Conservation (phyloP, 192 early-diverging fungal genomes). For the Backusella mclennaniae region DNA sequence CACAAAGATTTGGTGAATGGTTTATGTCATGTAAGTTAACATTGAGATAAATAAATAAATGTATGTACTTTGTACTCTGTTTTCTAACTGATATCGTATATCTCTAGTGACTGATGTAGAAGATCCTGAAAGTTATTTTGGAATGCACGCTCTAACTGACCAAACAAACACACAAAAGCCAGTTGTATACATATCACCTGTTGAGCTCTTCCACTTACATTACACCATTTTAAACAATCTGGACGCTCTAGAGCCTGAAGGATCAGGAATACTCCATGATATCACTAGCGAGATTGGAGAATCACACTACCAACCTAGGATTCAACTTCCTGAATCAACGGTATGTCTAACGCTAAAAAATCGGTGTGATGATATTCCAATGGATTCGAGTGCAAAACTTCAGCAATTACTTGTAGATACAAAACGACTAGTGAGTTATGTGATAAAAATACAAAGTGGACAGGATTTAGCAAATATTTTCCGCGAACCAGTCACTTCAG, state of each 20-base stretch:
- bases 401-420: slow-evolving; percentile 82
- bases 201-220: slow-evolving; percentile 92
- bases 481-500: slow-evolving; percentile 61
- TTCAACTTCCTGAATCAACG: slow-evolving; percentile 44
- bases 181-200: slow-evolving; percentile 82
- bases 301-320: slow-evolving; percentile 37
- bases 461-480: slow-evolving; percentile 82
- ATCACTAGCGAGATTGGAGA: slow-evolving; percentile 69
- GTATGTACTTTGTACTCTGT: background rate
- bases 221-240: slow-evolving; percentile 76
- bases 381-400: slow-evolving; percentile 40
- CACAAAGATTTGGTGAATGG: slow-evolving; percentile 78
- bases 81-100: background rate
- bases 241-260: slow-evolving; percentile 66
- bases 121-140: slow-evolving; percentile 87
- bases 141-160: slow-evolving; percentile 88
- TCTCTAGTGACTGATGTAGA: slow-evolving; percentile 72
- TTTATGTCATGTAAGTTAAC: slow-evolving; percentile 57
- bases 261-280: slow-evolving; percentile 64
- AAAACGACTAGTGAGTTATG: slow-evolving; percentile 80
- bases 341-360: slow-evolving; percentile 67
- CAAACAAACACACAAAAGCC: slow-evolving; percentile 76
- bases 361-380: slow-evolving; percentile 59
- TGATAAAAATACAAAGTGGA: slow-evolving; percentile 83
- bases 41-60: background rate